Base-by-base conservation (phyloP, 2,329 filamentous ascomycete species). In the Akanthomyces lecanii region DNA sequence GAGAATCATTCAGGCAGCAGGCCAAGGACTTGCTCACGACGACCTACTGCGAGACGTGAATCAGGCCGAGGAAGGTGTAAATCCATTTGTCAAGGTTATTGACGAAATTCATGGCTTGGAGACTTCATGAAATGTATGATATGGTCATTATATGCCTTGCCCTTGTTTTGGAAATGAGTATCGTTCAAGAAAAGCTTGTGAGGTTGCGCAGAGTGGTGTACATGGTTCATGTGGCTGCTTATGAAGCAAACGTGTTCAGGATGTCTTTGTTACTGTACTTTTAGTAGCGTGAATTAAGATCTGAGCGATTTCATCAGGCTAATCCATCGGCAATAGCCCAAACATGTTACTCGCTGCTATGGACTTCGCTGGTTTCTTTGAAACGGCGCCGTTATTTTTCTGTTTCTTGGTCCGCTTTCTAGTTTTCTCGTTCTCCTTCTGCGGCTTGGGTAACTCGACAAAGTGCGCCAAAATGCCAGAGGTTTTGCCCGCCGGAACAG, bases 1-100 rank as follows among this genome's bases (percentile, higher is more conserved):
- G 85, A 80, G 84, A 42, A 89, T 96, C 63, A 85, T 93, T 66
- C 80, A 78, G 66, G 75, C 75, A 7, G 75, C 83, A 2, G 82
- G 85, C 5, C 78, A 76, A 50, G 74, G 69, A 2, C 67, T 64
- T 5, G 63, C 65, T 6, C 69, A 73, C 6, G 83, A 88, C 65
- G 69, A 84, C 60, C 69, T 91, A 71, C 68, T 86, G 66, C 71
- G 85, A 66, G 77, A 89, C 73, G 69, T 80, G 67, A 72, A 82
- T 28, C 68, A 72, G 12, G 58, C 65, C 11, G 66, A 69, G 7
- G 67, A 71, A 28, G 64, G 63, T n/a, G 58, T 50, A 18, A 67
- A 67, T n/a, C 64, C 67, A 0, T 71, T 76, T 38, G 62, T 66
- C 40, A 65, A 66, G 40, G 52, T 75, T 25, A 61, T 77, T 65